phyloP scores from a whole-genome alignment of 805 yeast species.

The Saccharomycopsis lassenensis region DNA sequence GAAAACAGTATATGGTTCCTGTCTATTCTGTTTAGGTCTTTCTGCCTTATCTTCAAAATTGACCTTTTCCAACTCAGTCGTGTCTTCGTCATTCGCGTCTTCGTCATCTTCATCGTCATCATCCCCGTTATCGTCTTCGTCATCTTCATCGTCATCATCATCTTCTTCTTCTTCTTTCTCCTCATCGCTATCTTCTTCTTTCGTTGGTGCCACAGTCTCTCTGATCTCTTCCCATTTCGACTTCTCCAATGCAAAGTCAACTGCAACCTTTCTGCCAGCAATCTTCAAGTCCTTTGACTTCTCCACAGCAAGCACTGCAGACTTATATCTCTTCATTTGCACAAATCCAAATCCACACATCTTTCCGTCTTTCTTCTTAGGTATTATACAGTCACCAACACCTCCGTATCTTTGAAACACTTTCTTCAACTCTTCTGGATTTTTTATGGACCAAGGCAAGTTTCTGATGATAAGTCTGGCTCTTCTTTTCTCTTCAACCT shows the following conservation, averaged over 20 bases:
- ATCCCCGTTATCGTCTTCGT: conserved; percentile 25
- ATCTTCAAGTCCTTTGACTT: conserved; percentile 66
- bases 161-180: conserved; percentile 31
- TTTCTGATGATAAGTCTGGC: conserved; percentile 85
- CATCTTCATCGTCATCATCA: conserved; percentile 28
- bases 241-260: conserved; percentile 87
- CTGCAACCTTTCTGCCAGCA: conserved; percentile 86
- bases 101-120: conserved; percentile 29
- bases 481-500: conserved; percentile 54
- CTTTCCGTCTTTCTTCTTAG: conserved; percentile 75
- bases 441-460: conserved; percentile 91
- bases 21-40: conserved; percentile 41
- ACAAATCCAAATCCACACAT: conserved; percentile 95
- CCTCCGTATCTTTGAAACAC: conserved; percentile 71
- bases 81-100: conserved; percentile 25
- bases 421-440: conserved; percentile 59
- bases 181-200: conserved; percentile 29
- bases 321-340: conserved; percentile 67
- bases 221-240: conserved; percentile 62
- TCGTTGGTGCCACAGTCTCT: conserved; percentile 33
- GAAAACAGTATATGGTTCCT: conserved; percentile 65
- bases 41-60: conserved; percentile 24
- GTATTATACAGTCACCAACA: conserved; percentile 81
- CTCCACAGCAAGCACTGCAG: conserved; percentile 76
- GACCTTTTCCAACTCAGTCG: conserved; percentile 24